Evolutionary conservation across 345 rosid species (phyloP), one percentile per base, ranked within the genome.

Genomic region (Raphanus raphanistrum): DNA sequence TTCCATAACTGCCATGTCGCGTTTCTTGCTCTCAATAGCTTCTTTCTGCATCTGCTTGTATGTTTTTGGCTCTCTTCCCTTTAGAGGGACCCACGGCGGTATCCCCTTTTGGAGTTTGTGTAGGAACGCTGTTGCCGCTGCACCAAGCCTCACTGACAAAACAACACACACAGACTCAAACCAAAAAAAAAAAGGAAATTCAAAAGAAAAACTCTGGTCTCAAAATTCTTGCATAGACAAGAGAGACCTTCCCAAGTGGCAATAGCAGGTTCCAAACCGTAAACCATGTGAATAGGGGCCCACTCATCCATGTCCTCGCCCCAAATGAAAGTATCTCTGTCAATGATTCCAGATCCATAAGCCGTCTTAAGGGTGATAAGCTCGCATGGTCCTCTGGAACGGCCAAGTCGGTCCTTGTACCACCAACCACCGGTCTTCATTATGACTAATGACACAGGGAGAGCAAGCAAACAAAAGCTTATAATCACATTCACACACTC

Each of bases 281-380:
- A 91, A 71, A 94, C 79, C 98, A 94, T 94, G 79, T 87, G 94
- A 82, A 94, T 94, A 1, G 98, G 98, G 4, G 90, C 96, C 98
- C 97, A 91, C 82, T 91, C 98, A 80, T 90, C 97, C 94, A 94
- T 85, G 82, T 89, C 98, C 35, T 90, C 94, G 11, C 92, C 90
- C 98, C 97, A 94, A 50, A 94, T 73, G 83, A 94, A 94, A n/a
- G 98, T 94, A 72, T 94, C 84, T 62, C 86, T 94, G 75, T 94
- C 98, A 55, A 94, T 90, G 1, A 94, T 86, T 60, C 97, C 98
- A 68, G 72, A 89, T 84, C 96, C 97, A 88, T 94, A 94, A 31
- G 98, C 96, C 2, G 98, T 91, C 81, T 90, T 91, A 12, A 94
- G 96, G 65, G 88, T 87, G 21, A 94, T 88, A 45, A 94, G 82